Conservation (phyloP, 441 rosid species). For the Pelargonium australe region DNA sequence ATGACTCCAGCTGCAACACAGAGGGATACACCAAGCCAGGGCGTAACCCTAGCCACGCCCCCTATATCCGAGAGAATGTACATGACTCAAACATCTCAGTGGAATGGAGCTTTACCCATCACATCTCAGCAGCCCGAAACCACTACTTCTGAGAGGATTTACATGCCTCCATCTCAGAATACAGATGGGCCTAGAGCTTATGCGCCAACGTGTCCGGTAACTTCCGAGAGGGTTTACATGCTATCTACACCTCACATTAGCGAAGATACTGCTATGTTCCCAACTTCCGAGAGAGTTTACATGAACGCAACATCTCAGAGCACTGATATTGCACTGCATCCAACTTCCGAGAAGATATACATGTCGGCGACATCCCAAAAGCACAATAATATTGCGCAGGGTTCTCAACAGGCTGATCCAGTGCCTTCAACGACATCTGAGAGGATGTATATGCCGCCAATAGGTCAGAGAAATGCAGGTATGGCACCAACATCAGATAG, state of each 20-base stretch:
- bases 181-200: slow-evolving; percentile 7
- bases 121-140: slow-evolving; percentile 24
- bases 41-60: slow-evolving; percentile 18
- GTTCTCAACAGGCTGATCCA: slow-evolving; percentile 18
- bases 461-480: slow-evolving; percentile 28
- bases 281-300: slow-evolving; percentile 29
- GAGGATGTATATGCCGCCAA: slow-evolving; percentile 27
- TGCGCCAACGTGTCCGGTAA: not conserved
- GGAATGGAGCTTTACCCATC: slow-evolving; percentile 26
- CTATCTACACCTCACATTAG: slow-evolving; percentile 20
- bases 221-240: slow-evolving; percentile 22
- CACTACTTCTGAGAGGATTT: slow-evolving; percentile 18
- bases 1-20: slow-evolving; percentile 17
- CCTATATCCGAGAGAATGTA: slow-evolving; percentile 26
- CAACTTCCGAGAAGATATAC: slow-evolving; percentile 25
- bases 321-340: slow-evolving; percentile 18
- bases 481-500: slow-evolving; percentile 28
- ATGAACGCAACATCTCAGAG: slow-evolving; percentile 26
- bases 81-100: slow-evolving; percentile 24
- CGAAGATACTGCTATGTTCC: slow-evolving; percentile 19
- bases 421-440: slow-evolving; percentile 20
- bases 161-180: slow-evolving; percentile 24
- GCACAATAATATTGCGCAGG: slow-evolving; percentile 14
- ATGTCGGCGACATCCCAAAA: slow-evolving; percentile 22
- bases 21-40: slow-evolving; percentile 22